Percentiles rank a stretch among this genome's conserved stretches.
These are phyloP conservation scores for Inosperma sp. DNA, from an alignment of 768 basidiomycete species.

Conservation along the genomic window DNA sequence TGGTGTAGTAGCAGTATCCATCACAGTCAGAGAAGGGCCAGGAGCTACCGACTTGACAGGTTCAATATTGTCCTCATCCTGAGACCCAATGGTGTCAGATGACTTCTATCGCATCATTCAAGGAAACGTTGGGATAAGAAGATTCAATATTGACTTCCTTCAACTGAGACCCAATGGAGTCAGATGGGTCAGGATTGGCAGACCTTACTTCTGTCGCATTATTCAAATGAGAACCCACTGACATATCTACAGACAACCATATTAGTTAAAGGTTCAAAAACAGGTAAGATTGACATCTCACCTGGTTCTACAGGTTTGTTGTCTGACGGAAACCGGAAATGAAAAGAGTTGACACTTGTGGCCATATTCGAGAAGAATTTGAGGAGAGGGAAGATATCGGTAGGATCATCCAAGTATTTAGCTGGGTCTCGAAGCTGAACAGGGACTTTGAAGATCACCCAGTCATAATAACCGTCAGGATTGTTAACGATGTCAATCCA, in stretches of 20 bases:
- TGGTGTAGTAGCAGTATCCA: neutral
- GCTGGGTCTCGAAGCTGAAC: neutral
- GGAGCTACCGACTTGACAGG: neutral
- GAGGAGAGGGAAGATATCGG: neutral
- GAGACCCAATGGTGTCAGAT: too few species aligned
- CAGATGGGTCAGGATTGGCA: too few species aligned
- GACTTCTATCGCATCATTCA: too few species aligned
- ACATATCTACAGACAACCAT: neutral
- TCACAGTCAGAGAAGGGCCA: neutral
- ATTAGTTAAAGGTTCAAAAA: neutral
- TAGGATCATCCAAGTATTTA: neutral
- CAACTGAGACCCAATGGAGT: too few species aligned
- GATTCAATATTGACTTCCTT: too few species aligned
- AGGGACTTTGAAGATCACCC: neutral
- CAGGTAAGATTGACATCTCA: neutral
- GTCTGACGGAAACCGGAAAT: neutral
- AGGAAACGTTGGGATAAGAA: too few species aligned
- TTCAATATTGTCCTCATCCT: neutral
- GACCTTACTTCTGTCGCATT: too few species aligned
- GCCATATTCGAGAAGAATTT: neutral
- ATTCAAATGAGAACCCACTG: too few species aligned
- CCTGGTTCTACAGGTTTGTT: neutral
- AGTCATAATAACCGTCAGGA: neutral
- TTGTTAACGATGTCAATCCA: neutral
- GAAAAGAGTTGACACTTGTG: neutral